Percentiles rank a stretch among this genome's conserved stretches.
phyloP scores from a whole-genome alignment of 1,139 yeast genomes.

The Protomyces arabidopsidicola region DNA sequence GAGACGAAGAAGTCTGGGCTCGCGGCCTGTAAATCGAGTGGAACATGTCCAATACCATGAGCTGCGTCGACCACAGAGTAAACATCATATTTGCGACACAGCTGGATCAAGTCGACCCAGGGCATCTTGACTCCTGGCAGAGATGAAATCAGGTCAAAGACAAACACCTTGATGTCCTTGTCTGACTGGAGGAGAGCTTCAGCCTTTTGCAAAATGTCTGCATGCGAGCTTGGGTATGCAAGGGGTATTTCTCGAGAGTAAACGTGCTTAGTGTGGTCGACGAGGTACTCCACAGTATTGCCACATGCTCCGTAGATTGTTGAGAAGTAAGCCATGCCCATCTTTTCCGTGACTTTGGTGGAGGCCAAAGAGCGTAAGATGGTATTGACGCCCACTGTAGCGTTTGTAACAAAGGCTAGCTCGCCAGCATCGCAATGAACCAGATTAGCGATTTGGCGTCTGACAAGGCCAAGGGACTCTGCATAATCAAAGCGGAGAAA shows the following conservation, averaged over 20 bases:
- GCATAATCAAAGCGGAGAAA: conserved; percentile 32
- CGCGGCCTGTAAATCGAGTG: conserved; percentile 46
- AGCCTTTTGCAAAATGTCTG: conserved; percentile 47
- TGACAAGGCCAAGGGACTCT: conserved; percentile 27
- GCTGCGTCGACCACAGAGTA: conserved; percentile 68
- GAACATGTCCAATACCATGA: conserved; percentile 59
- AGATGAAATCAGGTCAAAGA: conserved; percentile 61
- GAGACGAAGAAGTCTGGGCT: conserved; percentile 60
- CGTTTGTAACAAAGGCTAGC: conserved; percentile 54
- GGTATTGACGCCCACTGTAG: conserved; percentile 59
- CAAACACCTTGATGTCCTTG: conserved; percentile 43
- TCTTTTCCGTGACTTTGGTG: conserved; percentile 45
- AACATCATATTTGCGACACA: conserved; percentile 49
- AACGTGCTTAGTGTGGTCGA: conserved; percentile 43
- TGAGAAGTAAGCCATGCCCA: conserved; percentile 49
- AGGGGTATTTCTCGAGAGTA: conserved; percentile 45
- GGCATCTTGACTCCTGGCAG: conserved; percentile 63
- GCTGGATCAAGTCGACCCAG: conserved; percentile 47
- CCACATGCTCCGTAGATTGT: conserved; percentile 59
- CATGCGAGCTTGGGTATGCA: conserved; percentile 50
- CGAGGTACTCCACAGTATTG: conserved; percentile 51
- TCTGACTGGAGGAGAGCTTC: conserved; percentile 39
- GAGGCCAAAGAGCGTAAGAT: conserved; percentile 49
- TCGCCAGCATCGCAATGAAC: conserved; percentile 46
- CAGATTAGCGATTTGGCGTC: conserved; percentile 43